A percentile compares a stretch with the other conserved stretches of the same genome.
phyloP scores from a whole-genome alignment of 169 alveolate genomes.

The Eimeria falciformis region DNA sequence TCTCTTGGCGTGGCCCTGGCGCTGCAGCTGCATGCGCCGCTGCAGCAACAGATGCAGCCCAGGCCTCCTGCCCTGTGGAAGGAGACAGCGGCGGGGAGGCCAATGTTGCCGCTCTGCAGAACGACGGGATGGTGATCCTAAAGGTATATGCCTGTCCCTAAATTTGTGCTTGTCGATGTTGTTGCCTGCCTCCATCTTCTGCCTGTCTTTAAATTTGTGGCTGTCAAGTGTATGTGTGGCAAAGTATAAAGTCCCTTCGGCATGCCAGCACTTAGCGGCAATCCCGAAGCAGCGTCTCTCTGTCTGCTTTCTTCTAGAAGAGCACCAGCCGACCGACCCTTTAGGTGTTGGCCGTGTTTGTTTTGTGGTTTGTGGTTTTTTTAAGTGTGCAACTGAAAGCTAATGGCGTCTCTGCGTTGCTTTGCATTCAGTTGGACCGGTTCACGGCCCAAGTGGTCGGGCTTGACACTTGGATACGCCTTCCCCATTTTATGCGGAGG shows the following conservation, averaged over 20 bases:
- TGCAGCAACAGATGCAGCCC: constrained; percentile 1
- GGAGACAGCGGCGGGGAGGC: constrained; percentile 62
- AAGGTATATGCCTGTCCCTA: constrained; percentile 31
- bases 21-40: constrained; percentile 39
- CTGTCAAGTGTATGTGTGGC: too few species aligned
- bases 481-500: constrained; percentile 66
- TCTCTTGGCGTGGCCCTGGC: constrained; percentile 66
- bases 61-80: constrained; percentile 22
- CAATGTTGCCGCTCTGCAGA: constrained; percentile 40
- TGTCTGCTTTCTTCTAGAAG: too few species aligned
- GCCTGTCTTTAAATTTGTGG: too few species aligned
- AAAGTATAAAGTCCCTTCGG: too few species aligned
- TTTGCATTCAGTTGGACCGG: constrained; percentile 62
- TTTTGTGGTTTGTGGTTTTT: too few species aligned
- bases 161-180: too few species aligned
- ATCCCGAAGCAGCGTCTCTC: too few species aligned
- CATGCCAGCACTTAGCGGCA: too few species aligned
- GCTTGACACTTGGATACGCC: constrained; percentile 68
- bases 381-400: too few species aligned
- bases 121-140: constrained; percentile 58
- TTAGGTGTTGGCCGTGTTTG: too few species aligned
- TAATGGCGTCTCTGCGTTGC: not conserved
- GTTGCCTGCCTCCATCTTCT: too few species aligned
- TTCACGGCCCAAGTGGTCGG: constrained; percentile 67
- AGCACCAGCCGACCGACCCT: too few species aligned